Conservation (phyloP, 164 flowering plant genomes). For the Sextonia rubra region DNA sequence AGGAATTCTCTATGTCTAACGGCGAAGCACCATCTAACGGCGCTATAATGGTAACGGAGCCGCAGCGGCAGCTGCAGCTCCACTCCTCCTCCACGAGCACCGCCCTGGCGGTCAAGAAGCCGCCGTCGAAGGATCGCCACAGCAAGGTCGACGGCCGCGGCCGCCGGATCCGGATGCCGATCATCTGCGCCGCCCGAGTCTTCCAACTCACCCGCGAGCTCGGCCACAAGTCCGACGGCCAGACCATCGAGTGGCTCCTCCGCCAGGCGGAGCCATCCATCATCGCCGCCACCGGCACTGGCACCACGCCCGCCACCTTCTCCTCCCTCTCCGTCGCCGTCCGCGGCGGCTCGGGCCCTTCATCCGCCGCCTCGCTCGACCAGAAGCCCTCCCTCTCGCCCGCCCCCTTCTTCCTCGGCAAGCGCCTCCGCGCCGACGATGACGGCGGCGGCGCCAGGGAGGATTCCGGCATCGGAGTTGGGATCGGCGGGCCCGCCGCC, state of each 20-base stretch:
- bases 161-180: slow-evolving; percentile 84
- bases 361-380: slow-evolving; percentile 39
- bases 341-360: slow-evolving; percentile 22
- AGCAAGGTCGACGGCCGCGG: slow-evolving; percentile 93
- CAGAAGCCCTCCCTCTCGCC: slow-evolving; percentile 43
- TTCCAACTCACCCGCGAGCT: slow-evolving; percentile 82
- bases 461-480: slow-evolving; percentile 13
- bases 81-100: slow-evolving; percentile 12
- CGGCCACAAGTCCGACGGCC: slow-evolving; percentile 89
- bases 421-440: slow-evolving; percentile 62
- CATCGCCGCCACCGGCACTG: slow-evolving; percentile 88
- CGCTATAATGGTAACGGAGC: slow-evolving; percentile 32
- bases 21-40: slow-evolving; percentile 20
- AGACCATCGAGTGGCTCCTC: slow-evolving; percentile 91
- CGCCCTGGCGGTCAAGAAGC: slow-evolving; percentile 55
- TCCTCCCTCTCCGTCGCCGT: slow-evolving; percentile 59
- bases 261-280: slow-evolving; percentile 97
- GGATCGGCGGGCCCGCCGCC: slow-evolving; percentile 25
- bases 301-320: slow-evolving; percentile 79
- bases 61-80: slow-evolving; percentile 12
- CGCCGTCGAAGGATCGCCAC: slow-evolving; percentile 86
- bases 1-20: slow-evolving; percentile 1
- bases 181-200: slow-evolving; percentile 82
- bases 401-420: slow-evolving; percentile 74
- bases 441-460: slow-evolving; percentile 29